These are phyloP conservation scores for Handroanthus guayacan DNA, from an alignment of 257 asterid species.

Conservation along the genomic window DNA sequence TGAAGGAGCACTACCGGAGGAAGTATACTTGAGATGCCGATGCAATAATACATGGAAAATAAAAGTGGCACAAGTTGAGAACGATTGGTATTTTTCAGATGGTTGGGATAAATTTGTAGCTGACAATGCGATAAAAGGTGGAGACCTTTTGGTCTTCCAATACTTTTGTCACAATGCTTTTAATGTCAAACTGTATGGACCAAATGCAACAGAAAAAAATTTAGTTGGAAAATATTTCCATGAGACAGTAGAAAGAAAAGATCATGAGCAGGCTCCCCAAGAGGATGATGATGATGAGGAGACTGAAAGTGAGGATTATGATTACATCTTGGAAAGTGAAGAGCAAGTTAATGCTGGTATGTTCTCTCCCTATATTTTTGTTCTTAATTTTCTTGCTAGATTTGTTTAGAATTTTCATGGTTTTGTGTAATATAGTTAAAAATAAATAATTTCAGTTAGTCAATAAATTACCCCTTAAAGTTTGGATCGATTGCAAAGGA, in stretches of 20 bases:
- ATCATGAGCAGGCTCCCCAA: not conserved
- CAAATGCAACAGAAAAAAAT: not conserved
- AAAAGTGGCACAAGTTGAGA: not conserved
- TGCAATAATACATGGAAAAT: not conserved
- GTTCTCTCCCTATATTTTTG: too few relatives aligned
- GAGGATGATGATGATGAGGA: not conserved
- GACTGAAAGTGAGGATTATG: not conserved
- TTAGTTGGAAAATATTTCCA: not conserved
- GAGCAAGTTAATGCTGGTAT: not conserved
- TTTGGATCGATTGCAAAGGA: too few relatives aligned
- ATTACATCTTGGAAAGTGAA: not conserved
- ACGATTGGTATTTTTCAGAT: not conserved
- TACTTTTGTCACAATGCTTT: not conserved
- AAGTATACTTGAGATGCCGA: constrained; percentile 16
- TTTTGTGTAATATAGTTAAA: too few relatives aligned
- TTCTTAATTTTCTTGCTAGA: too few relatives aligned
- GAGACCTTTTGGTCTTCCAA: constrained; percentile 16
- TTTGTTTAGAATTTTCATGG: too few relatives aligned
- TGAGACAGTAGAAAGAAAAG: not conserved
- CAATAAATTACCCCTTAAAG: too few relatives aligned
- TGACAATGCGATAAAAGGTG: not conserved
- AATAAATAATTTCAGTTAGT: too few relatives aligned
- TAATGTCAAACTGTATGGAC: not conserved
- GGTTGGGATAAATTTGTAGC: constrained; percentile 26
- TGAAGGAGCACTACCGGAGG: not conserved